phyloP scores from a whole-genome alignment of 257 asterid species.

The Apocynum venetum region DNA sequence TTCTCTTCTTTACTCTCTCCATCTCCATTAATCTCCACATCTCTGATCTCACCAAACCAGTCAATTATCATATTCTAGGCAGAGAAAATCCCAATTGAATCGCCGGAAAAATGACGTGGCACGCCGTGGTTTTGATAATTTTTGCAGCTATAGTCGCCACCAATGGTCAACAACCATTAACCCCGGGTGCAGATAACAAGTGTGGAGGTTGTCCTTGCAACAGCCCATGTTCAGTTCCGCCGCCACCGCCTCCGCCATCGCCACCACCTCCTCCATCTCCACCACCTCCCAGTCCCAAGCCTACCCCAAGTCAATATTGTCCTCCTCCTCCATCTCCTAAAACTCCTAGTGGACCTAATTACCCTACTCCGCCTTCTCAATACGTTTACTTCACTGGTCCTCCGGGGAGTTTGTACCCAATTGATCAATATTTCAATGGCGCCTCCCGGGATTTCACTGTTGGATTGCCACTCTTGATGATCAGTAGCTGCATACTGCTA shows the following conservation, averaged over 20 bases:
- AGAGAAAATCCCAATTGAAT: background rate
- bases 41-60: background rate
- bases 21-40: background rate
- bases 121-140: constrained; percentile 13
- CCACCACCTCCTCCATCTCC: constrained; percentile 29
- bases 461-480: constrained; percentile 26
- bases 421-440: constrained; percentile 13
- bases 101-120: constrained; percentile 15
- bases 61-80: background rate
- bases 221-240: constrained; percentile 43
- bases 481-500: constrained; percentile 16
- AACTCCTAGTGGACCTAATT: constrained; percentile 26
- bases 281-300: constrained; percentile 19
- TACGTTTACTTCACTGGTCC: constrained; percentile 66
- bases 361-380: constrained; percentile 48
- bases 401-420: constrained; percentile 60
- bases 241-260: constrained; percentile 28
- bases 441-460: constrained; percentile 17
- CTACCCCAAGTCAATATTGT: constrained; percentile 36
- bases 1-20: background rate
- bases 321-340: constrained; percentile 56
- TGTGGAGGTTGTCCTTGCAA: constrained; percentile 77
- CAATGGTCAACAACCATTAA: constrained; percentile 24
- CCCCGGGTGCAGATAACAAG: constrained; percentile 48
- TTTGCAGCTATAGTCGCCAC: constrained; percentile 3